These are phyloP conservation scores for Sporothrix globosa DNA, from an alignment of 2,329 filamentous ascomycete species.

Conservation along the genomic window DNA sequence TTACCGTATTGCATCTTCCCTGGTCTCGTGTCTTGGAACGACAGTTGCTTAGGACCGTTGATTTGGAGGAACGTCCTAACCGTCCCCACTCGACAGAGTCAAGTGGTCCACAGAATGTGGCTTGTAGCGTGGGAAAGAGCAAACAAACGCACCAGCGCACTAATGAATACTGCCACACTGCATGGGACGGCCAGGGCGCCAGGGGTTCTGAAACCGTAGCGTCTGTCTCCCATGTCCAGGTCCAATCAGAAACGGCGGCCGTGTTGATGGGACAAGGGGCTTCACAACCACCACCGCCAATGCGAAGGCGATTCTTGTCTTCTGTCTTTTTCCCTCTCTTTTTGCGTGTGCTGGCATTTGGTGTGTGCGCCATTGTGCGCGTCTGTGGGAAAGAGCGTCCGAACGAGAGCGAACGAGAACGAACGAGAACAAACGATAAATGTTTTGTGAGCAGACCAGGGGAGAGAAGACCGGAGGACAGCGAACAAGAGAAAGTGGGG, in stretches of 20 bases:
- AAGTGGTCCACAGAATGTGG: not conserved
- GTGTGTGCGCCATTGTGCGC: not conserved
- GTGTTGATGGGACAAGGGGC: constrained; percentile 20
- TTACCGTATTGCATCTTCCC: not conserved
- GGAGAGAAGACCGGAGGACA: not conserved
- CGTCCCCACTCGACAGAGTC: constrained; percentile 14
- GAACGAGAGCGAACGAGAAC: not conserved
- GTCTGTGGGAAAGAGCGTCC: not conserved
- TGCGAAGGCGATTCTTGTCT: not conserved
- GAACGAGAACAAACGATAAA: not conserved
- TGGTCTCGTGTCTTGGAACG: constrained; percentile 15
- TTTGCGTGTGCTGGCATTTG: not conserved
- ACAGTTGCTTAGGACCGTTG: not conserved
- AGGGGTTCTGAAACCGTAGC: constrained; percentile 34
- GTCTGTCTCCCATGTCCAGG: constrained; percentile 14
- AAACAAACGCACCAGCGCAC: not conserved
- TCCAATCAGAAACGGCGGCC: constrained; percentile 29
- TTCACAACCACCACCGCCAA: constrained; percentile 4
- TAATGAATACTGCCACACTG: not conserved
- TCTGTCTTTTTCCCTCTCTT: not conserved
- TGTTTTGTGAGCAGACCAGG: too few relatives aligned
- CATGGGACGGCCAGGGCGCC: constrained; percentile 16
- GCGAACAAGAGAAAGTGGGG: not conserved
- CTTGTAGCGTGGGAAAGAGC: not conserved
- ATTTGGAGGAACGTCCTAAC: not conserved